A percentile compares a stretch with the other conserved stretches of the same genome.
These are phyloP conservation scores for Aureobasidium vineae DNA, from an alignment of 2,329 filamentous ascomycete genomes.

Conservation along the genomic window DNA sequence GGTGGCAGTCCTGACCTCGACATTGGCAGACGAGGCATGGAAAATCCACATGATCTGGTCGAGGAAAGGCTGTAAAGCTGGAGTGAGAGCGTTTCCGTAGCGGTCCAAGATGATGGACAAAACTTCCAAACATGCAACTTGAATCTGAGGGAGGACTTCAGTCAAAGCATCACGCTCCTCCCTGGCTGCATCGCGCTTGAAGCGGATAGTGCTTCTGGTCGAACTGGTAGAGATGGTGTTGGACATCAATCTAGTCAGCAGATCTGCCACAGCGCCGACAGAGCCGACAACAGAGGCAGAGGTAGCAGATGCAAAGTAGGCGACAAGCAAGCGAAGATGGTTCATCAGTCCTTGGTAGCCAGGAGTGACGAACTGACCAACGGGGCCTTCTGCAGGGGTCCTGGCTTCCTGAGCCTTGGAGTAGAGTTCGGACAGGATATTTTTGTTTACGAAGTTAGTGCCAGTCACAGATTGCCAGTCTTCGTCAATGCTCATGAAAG, in stretches of 20 bases:
- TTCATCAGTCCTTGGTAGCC: constrained; percentile 68
- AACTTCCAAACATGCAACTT: constrained; percentile 67
- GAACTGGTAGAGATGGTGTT: constrained; percentile 53
- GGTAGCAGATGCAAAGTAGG: constrained; percentile 64
- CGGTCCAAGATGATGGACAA: constrained; percentile 58
- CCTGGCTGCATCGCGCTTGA: constrained; percentile 69
- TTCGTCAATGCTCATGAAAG: constrained; percentile 77
- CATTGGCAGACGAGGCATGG: constrained; percentile 50
- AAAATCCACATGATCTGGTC: constrained; percentile 74
- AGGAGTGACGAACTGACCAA: constrained; percentile 52
- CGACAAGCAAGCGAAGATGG: constrained; percentile 63
- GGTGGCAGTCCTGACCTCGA: constrained; percentile 57
- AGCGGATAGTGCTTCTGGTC: constrained; percentile 46
- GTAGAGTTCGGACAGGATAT: constrained; percentile 1
- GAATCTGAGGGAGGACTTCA: constrained; percentile 69
- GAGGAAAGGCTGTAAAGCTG: constrained; percentile 63
- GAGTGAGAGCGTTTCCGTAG: constrained; percentile 57
- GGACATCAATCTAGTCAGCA: constrained; percentile 67
- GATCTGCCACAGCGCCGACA: constrained; percentile 64
- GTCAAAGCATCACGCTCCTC: constrained; percentile 82
- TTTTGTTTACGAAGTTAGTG: constrained; percentile 22
- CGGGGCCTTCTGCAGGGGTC: constrained; percentile 18
- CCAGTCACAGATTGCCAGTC: constrained; percentile 67
- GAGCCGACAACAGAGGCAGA: constrained; percentile 65
- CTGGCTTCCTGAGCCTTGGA: background rate